Evolutionary conservation across 2,329 filamentous ascomycete genomes (phyloP).

Genomic region (Stagonosporopsis chrysanthemi): DNA sequence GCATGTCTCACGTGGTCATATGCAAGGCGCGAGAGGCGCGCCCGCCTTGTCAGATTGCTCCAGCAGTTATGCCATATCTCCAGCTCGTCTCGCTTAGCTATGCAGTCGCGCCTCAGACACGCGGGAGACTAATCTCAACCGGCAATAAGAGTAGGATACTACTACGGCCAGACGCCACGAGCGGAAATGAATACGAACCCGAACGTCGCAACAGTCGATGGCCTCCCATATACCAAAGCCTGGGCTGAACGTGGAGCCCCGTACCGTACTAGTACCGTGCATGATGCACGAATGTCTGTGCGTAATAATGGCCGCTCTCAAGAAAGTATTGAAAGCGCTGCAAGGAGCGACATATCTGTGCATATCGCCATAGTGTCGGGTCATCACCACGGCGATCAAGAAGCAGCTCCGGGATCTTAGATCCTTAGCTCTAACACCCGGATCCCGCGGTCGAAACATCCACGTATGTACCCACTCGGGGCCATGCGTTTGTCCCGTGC

Average conservation of each 20-base stretch:
- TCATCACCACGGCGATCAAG: background rate
- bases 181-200: constrained; percentile 3
- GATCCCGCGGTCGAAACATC: background rate
- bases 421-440: background rate
- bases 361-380: constrained; percentile 1
- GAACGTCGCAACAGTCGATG: background rate
- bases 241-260: background rate
- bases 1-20: background rate
- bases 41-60: background rate
- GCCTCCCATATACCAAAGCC: background rate
- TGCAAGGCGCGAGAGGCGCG: background rate
- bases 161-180: background rate
- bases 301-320: background rate
- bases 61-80: background rate
- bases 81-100: background rate
- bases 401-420: background rate
- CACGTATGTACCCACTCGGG: background rate
- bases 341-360: background rate
- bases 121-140: background rate
- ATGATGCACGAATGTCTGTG: background rate
- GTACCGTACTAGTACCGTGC: background rate
- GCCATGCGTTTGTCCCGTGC: background rate
- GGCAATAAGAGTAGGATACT: background rate
- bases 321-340: background rate
- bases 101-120: background rate